These are phyloP conservation scores for Curvularia hawaiiensis DNA, from an alignment of 2,329 filamentous ascomycete species.

Conservation along the genomic window DNA sequence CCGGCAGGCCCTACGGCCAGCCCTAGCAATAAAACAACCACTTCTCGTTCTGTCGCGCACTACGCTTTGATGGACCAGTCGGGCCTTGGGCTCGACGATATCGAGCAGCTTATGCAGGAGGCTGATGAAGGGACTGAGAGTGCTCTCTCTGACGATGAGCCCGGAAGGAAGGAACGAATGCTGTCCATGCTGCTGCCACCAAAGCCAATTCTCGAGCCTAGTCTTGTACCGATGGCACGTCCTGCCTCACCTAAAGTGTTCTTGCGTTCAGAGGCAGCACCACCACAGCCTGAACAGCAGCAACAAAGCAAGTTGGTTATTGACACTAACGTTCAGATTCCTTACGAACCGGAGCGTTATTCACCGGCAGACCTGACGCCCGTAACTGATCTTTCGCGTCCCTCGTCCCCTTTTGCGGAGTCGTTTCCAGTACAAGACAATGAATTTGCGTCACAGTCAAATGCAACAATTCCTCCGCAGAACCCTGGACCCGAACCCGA, in stretches of 20 bases:
- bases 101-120: conserved; percentile 55
- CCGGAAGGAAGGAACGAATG: conserved; percentile 37
- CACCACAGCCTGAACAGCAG: conserved; percentile 19
- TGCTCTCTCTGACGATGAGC: conserved; percentile 27
- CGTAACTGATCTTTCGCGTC: conserved; percentile 42
- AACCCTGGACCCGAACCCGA: not conserved
- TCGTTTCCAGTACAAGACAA: conserved; percentile 21
- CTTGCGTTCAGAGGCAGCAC: conserved; percentile 29
- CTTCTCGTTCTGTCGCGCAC: conserved; percentile 57
- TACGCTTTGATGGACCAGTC: conserved; percentile 63
- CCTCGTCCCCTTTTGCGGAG: conserved; percentile 35
- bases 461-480: not conserved
- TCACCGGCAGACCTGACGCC: conserved; percentile 39
- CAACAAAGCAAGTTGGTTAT: conserved; percentile 25
- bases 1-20: conserved; percentile 45
- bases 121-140: conserved; percentile 36
- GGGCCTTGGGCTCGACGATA: conserved; percentile 51
- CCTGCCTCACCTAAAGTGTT: conserved; percentile 47
- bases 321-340: conserved; percentile 26
- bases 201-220: conserved; percentile 40
- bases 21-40: conserved; percentile 40
- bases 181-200: conserved; percentile 48
- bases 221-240: conserved; percentile 31
- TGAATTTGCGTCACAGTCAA: conserved; percentile 4
- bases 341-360: conserved; percentile 17